Conservation (phyloP, 768 basidiomycete species). For the Pulveroboletus sp. region DNA sequence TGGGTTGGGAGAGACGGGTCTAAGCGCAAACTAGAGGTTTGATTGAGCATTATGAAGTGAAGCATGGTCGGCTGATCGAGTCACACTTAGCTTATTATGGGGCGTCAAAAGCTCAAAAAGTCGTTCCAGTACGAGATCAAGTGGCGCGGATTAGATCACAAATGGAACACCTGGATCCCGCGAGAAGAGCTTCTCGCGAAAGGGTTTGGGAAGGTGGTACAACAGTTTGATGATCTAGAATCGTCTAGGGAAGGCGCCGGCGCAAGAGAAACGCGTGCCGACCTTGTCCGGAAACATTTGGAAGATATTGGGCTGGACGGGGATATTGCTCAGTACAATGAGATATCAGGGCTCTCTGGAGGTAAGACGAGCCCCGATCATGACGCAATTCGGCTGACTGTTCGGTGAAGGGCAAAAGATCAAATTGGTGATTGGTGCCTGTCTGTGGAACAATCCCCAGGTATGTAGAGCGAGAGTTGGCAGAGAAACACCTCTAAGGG, state of each 20-base stretch:
- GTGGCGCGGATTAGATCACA: constrained; percentile 81
- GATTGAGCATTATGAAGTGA: constrained; percentile 20
- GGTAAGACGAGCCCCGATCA: constrained; percentile 43
- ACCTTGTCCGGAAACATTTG: constrained; percentile 84
- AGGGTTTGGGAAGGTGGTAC: constrained; percentile 86
- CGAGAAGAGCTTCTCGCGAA: constrained; percentile 83
- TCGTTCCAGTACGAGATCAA: constrained; percentile 91
- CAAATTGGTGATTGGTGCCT: constrained; percentile 92
- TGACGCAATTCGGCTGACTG: constrained; percentile 13
- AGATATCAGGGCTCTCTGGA: constrained; percentile 91
- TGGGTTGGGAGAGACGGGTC: constrained; percentile 92
- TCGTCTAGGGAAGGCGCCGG: constrained; percentile 95
- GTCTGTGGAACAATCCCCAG: constrained; percentile 95
- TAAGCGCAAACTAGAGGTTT: constrained; percentile 85
- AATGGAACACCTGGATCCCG: constrained; percentile 88
- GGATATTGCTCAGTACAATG: constrained; percentile 97
- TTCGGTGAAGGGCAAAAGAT: constrained; percentile 82
- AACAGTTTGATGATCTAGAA: constrained; percentile 96
- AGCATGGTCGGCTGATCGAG: constrained; percentile 13
- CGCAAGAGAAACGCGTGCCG: constrained; percentile 76
- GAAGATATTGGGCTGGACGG: constrained; percentile 97
- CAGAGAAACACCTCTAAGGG: constrained; percentile 4
- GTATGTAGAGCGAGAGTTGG: constrained; percentile 34
- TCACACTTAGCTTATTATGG: constrained; percentile 68
- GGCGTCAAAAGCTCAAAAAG: constrained; percentile 97